These are phyloP conservation scores for Xylariaceae sp. DNA, from an alignment of 2,329 filamentous ascomycete species.

Conservation along the genomic window DNA sequence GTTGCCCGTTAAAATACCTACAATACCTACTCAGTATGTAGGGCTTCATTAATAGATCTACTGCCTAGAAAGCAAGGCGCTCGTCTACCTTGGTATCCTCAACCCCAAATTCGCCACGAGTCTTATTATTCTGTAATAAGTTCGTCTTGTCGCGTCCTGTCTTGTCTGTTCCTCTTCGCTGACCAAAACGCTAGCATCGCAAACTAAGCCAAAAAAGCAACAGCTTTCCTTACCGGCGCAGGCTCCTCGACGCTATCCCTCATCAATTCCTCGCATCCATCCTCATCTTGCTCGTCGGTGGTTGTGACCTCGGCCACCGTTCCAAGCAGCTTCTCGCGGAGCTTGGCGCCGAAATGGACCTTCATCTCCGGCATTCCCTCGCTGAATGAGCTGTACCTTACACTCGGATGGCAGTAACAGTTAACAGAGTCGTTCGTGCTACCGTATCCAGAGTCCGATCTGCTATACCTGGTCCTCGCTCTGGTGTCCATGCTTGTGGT, in stretches of 20 bases:
- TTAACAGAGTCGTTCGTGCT: constrained; percentile 10
- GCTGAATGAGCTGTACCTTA: neutral
- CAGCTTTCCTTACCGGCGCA: neutral
- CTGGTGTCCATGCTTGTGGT: neutral
- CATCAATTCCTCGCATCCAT: neutral
- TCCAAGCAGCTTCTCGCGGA: neutral
- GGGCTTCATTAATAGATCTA: too few relatives aligned
- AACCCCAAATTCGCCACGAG: too few relatives aligned
- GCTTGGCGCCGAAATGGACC: neutral
- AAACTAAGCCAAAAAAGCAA: neutral
- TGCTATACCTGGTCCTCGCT: neutral
- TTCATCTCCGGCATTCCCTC: neutral
- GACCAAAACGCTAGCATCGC: neutral
- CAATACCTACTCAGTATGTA: too few relatives aligned
- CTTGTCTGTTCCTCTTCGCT: too few relatives aligned
- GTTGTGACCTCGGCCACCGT: neutral
- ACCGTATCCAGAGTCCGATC: constrained; percentile 7
- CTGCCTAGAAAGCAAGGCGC: too few relatives aligned
- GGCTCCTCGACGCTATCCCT: neutral
- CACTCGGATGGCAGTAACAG: neutral
- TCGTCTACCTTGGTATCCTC: too few relatives aligned
- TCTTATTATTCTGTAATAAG: too few relatives aligned
- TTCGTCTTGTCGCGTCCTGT: too few relatives aligned
- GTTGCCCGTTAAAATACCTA: too few relatives aligned
- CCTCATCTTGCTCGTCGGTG: neutral